phyloP scores from a whole-genome alignment of 192 early-diverging fungal species.

The Chytriomyces hyalinus region DNA sequence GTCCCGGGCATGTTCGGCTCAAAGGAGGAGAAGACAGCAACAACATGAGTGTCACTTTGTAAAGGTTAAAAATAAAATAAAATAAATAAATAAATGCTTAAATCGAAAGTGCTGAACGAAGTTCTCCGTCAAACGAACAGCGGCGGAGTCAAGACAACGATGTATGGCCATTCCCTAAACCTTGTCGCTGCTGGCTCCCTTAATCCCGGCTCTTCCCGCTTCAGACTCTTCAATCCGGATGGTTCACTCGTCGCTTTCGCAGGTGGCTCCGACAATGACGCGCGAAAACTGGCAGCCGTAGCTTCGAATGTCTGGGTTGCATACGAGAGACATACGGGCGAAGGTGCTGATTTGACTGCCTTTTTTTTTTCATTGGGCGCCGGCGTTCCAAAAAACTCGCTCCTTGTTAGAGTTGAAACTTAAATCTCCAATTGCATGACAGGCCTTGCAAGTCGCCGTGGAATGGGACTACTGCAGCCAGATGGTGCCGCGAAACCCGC shows the following conservation, averaged over 20 bases:
- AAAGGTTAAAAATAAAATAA: not conserved
- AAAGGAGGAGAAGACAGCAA: slow-evolving; percentile 13
- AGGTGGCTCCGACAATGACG: slow-evolving; percentile 38
- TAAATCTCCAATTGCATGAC: not conserved
- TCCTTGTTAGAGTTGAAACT: no score
- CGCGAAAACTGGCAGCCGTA: slow-evolving; percentile 46
- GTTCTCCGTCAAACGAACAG: slow-evolving; percentile 46
- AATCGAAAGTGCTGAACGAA: slow-evolving; percentile 41
- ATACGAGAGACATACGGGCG: slow-evolving; percentile 51
- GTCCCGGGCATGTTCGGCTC: slow-evolving; percentile 5
- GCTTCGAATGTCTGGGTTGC: slow-evolving; percentile 52
- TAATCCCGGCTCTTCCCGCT: not conserved
- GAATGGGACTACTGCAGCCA: not conserved
- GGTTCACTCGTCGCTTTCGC: slow-evolving; percentile 50
- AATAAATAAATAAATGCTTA: slow-evolving; percentile 48
- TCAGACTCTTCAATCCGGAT: slow-evolving; percentile 48
- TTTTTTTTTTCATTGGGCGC: not conserved
- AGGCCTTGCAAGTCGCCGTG: not conserved
- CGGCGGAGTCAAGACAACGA: slow-evolving; percentile 39
- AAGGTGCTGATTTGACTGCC: slow-evolving; percentile 22
- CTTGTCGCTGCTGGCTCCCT: no score
- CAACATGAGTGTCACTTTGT: not conserved
- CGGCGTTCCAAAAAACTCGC: not conserved
- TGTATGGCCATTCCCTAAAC: slow-evolving; percentile 32
- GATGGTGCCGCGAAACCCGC: not conserved